Percentiles rank a stretch among this genome's conserved stretches.
Conservation (phyloP, 192 early-diverging fungal genomes). For the Martensiomyces pterosporus region DNA sequence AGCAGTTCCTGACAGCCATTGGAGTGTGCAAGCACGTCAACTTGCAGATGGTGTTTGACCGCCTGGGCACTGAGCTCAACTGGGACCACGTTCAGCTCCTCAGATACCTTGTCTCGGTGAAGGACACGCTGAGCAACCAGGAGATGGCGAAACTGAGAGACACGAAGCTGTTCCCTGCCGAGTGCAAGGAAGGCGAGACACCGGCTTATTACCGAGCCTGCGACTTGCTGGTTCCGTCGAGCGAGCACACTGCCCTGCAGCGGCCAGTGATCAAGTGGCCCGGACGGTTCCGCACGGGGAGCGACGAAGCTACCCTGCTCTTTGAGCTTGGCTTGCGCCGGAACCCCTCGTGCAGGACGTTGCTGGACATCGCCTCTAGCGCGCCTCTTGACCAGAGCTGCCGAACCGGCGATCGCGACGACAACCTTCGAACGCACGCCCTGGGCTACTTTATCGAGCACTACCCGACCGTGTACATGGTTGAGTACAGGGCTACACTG, state of each 20-base stretch:
- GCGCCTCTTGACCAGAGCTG: slow-evolving; percentile 3
- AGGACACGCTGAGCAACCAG: slow-evolving; percentile 54
- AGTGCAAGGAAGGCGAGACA: slow-evolving; percentile 8
- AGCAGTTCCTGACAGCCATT: slow-evolving; percentile 58
- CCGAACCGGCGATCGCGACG: background rate
- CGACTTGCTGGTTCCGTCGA: slow-evolving; percentile 65
- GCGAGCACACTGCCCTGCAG: slow-evolving; percentile 54
- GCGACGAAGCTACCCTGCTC: slow-evolving; percentile 17
- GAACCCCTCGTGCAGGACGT: slow-evolving; percentile 29
- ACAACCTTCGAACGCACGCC: slow-evolving; percentile 47
- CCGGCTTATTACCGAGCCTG: slow-evolving; percentile 30
- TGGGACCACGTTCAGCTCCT: slow-evolving; percentile 82
- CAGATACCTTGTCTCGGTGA: slow-evolving; percentile 75
- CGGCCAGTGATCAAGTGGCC: slow-evolving; percentile 71
- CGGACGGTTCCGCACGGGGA: slow-evolving; percentile 38
- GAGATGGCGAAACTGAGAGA: slow-evolving; percentile 61
- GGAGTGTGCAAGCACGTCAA: slow-evolving; percentile 89
- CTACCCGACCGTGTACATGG: slow-evolving; percentile 11
- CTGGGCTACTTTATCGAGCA: slow-evolving; percentile 71
- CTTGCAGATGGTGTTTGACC: slow-evolving; percentile 77
- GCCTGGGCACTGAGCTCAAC: slow-evolving; percentile 64
- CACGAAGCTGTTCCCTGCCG: slow-evolving; percentile 22
- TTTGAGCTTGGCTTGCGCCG: slow-evolving; percentile 49
- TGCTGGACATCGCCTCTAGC: slow-evolving; percentile 44
- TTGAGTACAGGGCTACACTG: slow-evolving; percentile 1